These are phyloP conservation scores for Gaillardinia entomophila DNA, from an alignment of 805 yeast genomes.

Conservation along the genomic window DNA sequence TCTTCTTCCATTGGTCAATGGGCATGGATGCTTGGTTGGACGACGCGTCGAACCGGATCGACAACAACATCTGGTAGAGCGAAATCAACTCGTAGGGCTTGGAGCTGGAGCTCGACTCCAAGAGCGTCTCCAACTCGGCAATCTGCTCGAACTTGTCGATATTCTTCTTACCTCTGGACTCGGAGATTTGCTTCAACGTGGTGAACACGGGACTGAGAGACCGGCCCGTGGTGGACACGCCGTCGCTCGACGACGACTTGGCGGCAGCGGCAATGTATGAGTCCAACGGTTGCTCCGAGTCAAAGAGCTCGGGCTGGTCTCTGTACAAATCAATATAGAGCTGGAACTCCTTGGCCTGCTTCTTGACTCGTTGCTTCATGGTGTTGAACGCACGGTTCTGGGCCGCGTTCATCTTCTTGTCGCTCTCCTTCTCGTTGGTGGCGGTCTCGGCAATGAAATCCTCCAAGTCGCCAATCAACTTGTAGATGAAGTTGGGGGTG, in stretches of 20 bases:
- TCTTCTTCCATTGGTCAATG: conserved; percentile 69
- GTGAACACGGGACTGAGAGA: conserved; percentile 52
- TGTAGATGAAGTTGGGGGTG: conserved; percentile 68
- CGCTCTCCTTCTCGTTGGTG: conserved; percentile 44
- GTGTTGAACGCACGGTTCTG: conserved; percentile 85
- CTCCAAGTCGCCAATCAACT: conserved; percentile 66
- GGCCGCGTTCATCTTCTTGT: conserved; percentile 73
- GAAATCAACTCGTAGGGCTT: conserved; percentile 71
- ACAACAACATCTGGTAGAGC: conserved; percentile 73
- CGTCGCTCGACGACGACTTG: conserved; percentile 21
- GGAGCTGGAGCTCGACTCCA: conserved; percentile 23
- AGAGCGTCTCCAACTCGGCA: conserved; percentile 58
- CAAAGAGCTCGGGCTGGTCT: conserved; percentile 70
- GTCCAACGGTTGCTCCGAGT: conserved; percentile 43
- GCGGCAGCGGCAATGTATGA: conserved; percentile 24
- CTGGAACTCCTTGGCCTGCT: conserved; percentile 66
- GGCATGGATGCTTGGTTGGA: conserved; percentile 69
- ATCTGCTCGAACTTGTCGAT: conserved; percentile 81
- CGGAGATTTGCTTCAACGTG: conserved; percentile 68
- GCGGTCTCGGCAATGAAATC: conserved; percentile 51
- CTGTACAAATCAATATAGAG: conserved; percentile 53
- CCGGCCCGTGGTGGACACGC: conserved; percentile 34
- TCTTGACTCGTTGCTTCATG: conserved; percentile 81
- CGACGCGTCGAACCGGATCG: conserved; percentile 81
- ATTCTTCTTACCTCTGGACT: conserved; percentile 93